Evolutionary conservation across 768 basidiomycete species (phyloP), one percentile per base, ranked within the genome.

Genomic region (Lactifluus echinatus): DNA sequence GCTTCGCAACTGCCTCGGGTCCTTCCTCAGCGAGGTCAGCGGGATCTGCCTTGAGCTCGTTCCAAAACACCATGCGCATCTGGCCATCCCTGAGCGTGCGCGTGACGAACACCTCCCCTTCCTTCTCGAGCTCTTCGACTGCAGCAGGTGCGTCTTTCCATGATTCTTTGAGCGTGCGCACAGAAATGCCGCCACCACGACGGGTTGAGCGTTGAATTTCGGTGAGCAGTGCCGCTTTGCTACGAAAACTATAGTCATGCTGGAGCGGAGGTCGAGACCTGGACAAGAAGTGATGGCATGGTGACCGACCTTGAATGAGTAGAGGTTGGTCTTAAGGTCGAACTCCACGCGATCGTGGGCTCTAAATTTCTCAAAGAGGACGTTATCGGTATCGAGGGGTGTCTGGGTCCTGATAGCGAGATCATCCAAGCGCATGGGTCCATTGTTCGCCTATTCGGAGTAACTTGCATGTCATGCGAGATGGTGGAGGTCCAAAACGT

Each of bases 21-120:
- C 55, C 58, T 39, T 61, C 61, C 34, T 60, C 59, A 21, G 43
- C 45, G 8, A 61, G 43, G 6, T 56, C 50, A 4, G 59, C 50
- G 31, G 55, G 59, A 17, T 76, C 81, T 1, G 85, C 83, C 65
- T 88, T 87, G 58, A 92, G 79, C 69, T 93, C 90, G 62, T 93
- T 93, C 85, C 86, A 93, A 64, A 91, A 92, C 1, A 91, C 90
- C 82, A 88, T 86, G 50, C 84, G 79, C 66, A 88, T 72, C 63
- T 89, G 85, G 0, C 86, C 86, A 64, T 93, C 90, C 67, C 91
- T 93, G 47, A 79, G 72, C 0, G 89, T 89, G 44, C 92, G 78
- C 17, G 88, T 93, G n/a, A 92, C 87, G 39, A 93, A 77, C 1
- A 93, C 89, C 55, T 92, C 87, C 0, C 90, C 91, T 64, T 89